These are phyloP conservation scores for Massariosphaeria phaeospora DNA, from an alignment of 495 filamentous ascomycete genomes.

Conservation along the genomic window DNA sequence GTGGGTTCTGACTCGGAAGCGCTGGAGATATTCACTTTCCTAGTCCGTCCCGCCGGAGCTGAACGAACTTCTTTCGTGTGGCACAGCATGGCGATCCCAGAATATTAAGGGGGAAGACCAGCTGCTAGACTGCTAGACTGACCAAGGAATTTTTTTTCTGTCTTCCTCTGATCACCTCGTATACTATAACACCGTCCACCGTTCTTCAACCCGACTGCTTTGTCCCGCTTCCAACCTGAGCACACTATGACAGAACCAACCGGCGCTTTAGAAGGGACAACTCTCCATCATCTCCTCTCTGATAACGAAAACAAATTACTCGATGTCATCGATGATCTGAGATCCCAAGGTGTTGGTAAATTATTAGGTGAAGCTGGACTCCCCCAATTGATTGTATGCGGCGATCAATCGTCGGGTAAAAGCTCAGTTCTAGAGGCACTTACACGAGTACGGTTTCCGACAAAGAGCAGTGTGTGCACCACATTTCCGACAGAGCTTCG, in stretches of 20 bases:
- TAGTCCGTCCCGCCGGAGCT: too few relatives aligned
- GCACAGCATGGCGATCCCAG: too few relatives aligned
- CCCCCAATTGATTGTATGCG: constrained; percentile 27
- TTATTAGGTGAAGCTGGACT: constrained; percentile 13
- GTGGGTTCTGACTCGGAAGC: too few relatives aligned
- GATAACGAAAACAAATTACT: constrained; percentile 7
- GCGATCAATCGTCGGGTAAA: constrained; percentile 26
- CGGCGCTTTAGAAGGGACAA: constrained; percentile 1
- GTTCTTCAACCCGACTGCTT: too few relatives aligned
- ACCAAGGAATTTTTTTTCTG: too few relatives aligned
- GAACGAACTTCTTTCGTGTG: too few relatives aligned
- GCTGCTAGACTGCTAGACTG: too few relatives aligned
- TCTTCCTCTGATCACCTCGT: too few relatives aligned
- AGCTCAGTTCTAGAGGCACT: constrained; percentile 25
- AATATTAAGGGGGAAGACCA: too few relatives aligned
- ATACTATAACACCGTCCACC: too few relatives aligned
- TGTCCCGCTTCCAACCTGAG: too few relatives aligned
- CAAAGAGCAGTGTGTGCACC: constrained; percentile 15
- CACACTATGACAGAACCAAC: not conserved
- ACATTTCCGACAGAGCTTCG: constrained; percentile 25
- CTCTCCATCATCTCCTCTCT: constrained; percentile 13
- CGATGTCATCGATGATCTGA: constrained; percentile 17
- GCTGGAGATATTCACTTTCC: too few relatives aligned
- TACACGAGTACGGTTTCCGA: constrained; percentile 19
- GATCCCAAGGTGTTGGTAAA: constrained; percentile 20